Evolutionary conservation across 768 basidiomycete species (phyloP).

Genomic region (Trametes cingulata): DNA sequence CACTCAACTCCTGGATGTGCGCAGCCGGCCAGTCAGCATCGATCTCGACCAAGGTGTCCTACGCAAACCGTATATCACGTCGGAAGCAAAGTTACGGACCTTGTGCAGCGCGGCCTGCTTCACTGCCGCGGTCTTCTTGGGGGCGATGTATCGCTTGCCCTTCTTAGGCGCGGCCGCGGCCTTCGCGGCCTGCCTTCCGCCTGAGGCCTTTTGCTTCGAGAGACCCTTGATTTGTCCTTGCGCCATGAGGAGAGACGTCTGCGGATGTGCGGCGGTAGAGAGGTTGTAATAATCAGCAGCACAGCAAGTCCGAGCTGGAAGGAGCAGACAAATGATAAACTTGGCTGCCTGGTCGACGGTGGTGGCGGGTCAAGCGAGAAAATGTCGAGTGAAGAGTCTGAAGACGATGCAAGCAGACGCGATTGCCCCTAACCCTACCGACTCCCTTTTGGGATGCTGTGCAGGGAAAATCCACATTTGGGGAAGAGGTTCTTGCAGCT

Average conservation of each 20-base stretch:
- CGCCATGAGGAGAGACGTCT: conserved; percentile 50
- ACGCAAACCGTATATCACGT: background rate
- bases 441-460: conserved; percentile 1
- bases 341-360: background rate
- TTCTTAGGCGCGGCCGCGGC: conserved; percentile 76
- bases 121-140: conserved; percentile 75
- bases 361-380: background rate
- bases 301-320: background rate
- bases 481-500: background rate
- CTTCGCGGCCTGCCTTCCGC: conserved; percentile 59
- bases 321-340: background rate
- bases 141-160: conserved; percentile 74
- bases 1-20: conserved; percentile 65
- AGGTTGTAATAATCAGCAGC: background rate
- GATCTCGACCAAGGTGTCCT: background rate
- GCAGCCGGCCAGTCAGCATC: background rate
- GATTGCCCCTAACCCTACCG: conserved; percentile 11
- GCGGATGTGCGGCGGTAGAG: background rate
- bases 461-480: background rate
- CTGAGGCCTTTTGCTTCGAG: conserved; percentile 46
- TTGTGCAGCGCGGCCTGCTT: conserved; percentile 79
- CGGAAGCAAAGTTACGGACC: conserved; percentile 41
- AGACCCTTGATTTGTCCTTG: conserved; percentile 89
- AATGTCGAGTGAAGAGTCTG: background rate
- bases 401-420: background rate